A percentile compares a stretch with the other conserved stretches of the same genome.
These are phyloP conservation scores for Calonectria henricotiae DNA, from an alignment of 2,329 filamentous ascomycete genomes.

Conservation along the genomic window DNA sequence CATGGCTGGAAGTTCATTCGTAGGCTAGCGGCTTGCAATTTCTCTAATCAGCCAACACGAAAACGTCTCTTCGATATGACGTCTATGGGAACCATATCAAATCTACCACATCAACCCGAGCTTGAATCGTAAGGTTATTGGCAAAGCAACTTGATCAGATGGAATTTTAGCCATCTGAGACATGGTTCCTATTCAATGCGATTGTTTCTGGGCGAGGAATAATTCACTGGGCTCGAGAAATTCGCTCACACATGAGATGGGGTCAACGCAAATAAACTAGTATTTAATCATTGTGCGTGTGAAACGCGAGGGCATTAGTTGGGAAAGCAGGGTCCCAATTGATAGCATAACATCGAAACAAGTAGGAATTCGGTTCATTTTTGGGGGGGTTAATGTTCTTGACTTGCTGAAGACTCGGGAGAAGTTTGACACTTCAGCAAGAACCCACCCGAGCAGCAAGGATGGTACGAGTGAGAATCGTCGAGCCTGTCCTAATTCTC, in stretches of 20 bases:
- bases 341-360: background rate
- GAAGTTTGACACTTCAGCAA: background rate
- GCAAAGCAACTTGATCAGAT: background rate
- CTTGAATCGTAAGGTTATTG: background rate
- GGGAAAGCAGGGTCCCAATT: background rate
- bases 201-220: background rate
- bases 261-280: too few relatives aligned
- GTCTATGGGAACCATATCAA: background rate
- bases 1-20: background rate
- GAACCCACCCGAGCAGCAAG: background rate
- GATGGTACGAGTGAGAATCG: conserved; percentile 2
- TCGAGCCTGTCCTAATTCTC: conserved; percentile 22
- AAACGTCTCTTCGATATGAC: background rate
- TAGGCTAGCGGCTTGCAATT: background rate
- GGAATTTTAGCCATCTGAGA: background rate
- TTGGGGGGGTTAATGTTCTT: background rate
- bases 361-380: conserved; percentile 15
- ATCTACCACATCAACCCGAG: background rate
- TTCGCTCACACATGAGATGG: background rate
- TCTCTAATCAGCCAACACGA: background rate
- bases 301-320: conserved; percentile 5
- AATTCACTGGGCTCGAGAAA: background rate
- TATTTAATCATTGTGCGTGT: background rate
- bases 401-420: background rate
- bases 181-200: conserved; percentile 1